A percentile compares a stretch with the other conserved stretches of the same genome.
Conservation (phyloP, 345 rosid genomes). For the Citrus australasica region DNA sequence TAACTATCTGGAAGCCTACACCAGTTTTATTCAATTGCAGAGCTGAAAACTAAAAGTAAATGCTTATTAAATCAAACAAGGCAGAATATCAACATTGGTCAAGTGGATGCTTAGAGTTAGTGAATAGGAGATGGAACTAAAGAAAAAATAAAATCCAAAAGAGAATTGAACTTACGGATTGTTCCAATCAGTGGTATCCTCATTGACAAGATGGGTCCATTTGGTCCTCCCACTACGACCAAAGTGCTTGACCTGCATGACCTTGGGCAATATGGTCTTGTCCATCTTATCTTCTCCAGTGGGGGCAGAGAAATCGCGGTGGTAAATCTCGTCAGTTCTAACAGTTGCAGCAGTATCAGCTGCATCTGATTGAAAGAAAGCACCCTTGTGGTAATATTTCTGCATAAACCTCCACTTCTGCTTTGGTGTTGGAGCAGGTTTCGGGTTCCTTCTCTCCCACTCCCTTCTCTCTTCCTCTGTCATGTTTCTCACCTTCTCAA, state of each 20-base stretch:
- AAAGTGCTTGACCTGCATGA: conserved; percentile 33
- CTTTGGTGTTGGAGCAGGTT: conserved; percentile 46
- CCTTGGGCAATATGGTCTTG: conserved; percentile 23
- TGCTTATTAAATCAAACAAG: neutral
- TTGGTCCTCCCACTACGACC: conserved; percentile 85
- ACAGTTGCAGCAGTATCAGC: conserved; percentile 51
- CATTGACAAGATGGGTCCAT: conserved; percentile 85
- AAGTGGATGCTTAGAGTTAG: neutral
- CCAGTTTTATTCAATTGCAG: neutral
- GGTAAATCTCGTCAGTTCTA: conserved; percentile 39
- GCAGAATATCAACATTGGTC: neutral
- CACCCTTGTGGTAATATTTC: conserved; percentile 80
- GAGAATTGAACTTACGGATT: conserved; percentile 6
- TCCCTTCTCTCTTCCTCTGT: conserved; percentile 84
- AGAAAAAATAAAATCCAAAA: neutral
- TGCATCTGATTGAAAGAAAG: conserved; percentile 55
- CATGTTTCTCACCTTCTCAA: conserved; percentile 74
- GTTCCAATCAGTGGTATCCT: conserved; percentile 51
- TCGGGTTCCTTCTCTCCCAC: conserved; percentile 79
- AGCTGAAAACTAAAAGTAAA: neutral
- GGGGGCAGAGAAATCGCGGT: conserved; percentile 68
- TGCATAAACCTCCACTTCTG: conserved; percentile 82
- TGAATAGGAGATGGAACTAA: neutral
- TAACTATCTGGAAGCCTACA: neutral
- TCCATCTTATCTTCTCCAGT: conserved; percentile 86